Conservation (phyloP, 1,139 yeast genomes). For the Pichia norvegensis region DNA sequence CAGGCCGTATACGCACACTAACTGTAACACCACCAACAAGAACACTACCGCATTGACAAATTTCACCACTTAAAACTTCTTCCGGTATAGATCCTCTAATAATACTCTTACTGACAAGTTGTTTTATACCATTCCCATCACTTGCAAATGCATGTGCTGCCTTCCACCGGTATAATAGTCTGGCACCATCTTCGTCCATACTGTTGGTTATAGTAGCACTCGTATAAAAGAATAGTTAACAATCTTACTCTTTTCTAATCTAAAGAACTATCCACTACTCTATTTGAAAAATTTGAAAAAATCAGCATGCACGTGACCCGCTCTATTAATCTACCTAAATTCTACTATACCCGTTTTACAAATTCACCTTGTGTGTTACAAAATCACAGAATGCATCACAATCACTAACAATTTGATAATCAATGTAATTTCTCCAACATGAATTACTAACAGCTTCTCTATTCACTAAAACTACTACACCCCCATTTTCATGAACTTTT, state of each 20-base stretch:
- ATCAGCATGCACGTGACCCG: not conserved
- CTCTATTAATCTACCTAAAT: not conserved
- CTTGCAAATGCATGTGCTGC: not conserved
- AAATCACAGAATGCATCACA: conserved; percentile 72
- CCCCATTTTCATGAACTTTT: conserved; percentile 49
- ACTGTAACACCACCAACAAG: not conserved
- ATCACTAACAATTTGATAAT: conserved; percentile 68
- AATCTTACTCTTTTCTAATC: too few relatives aligned
- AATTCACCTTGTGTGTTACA: conserved; percentile 7
- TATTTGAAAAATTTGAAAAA: too few relatives aligned
- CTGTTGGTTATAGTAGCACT: not conserved
- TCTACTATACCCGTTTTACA: not conserved
- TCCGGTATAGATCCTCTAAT: not conserved
- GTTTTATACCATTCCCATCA: not conserved
- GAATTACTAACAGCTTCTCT: conserved; percentile 40
- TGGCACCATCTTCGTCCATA: not conserved
- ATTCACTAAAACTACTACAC: conserved; percentile 58
- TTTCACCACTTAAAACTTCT: not conserved
- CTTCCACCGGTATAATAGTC: not conserved
- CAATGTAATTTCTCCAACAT: conserved; percentile 52
- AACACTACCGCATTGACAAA: not conserved
- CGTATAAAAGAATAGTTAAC: too few relatives aligned
- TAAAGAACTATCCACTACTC: too few relatives aligned
- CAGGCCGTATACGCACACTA: not conserved
- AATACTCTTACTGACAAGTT: not conserved